Conservation (phyloP, 805 yeast species). For the Zygosaccharomyces bisporus region DNA sequence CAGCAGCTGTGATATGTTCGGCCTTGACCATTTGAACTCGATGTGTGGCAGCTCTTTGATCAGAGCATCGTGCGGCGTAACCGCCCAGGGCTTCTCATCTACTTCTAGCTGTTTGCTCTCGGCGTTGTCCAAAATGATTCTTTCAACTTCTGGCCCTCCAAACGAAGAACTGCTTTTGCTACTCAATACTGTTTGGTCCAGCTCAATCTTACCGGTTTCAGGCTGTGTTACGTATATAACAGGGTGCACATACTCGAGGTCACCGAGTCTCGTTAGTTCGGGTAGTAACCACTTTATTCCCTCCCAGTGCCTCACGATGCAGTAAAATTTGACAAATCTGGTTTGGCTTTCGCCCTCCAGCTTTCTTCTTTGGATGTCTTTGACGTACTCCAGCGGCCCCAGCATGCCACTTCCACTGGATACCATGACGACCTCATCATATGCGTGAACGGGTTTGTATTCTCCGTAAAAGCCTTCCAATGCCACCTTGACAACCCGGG, state of each 20-base stretch:
- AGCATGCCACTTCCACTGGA: slow-evolving; percentile 56
- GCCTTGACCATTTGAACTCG: slow-evolving; percentile 44
- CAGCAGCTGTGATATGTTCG: slow-evolving; percentile 39
- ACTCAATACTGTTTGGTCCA: too few species aligned
- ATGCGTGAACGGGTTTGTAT: slow-evolving; percentile 35
- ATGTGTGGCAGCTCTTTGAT: slow-evolving; percentile 32
- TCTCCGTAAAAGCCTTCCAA: slow-evolving; percentile 62
- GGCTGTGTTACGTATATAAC: slow-evolving; percentile 56
- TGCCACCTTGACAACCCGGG: slow-evolving; percentile 41
- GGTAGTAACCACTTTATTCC: slow-evolving; percentile 46
- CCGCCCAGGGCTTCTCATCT: background rate
- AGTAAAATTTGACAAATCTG: slow-evolving; percentile 44
- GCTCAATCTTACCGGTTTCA: slow-evolving; percentile 15
- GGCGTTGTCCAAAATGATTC: background rate
- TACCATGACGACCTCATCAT: slow-evolving; percentile 39
- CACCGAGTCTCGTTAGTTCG: slow-evolving; percentile 35
- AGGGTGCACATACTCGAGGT: slow-evolving; percentile 13
- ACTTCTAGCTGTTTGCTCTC: background rate
- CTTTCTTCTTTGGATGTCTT: slow-evolving; percentile 11
- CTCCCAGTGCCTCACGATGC: slow-evolving; percentile 56
- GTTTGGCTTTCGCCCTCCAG: slow-evolving; percentile 13
- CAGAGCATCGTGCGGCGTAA: slow-evolving; percentile 9
- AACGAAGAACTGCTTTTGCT: slow-evolving; percentile 8
- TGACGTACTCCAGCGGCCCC: slow-evolving; percentile 41
- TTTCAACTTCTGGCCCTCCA: slow-evolving; percentile 11